Conservation (phyloP, 2,329 filamentous ascomycete species). For the Pseudogymnoascus sp. region DNA sequence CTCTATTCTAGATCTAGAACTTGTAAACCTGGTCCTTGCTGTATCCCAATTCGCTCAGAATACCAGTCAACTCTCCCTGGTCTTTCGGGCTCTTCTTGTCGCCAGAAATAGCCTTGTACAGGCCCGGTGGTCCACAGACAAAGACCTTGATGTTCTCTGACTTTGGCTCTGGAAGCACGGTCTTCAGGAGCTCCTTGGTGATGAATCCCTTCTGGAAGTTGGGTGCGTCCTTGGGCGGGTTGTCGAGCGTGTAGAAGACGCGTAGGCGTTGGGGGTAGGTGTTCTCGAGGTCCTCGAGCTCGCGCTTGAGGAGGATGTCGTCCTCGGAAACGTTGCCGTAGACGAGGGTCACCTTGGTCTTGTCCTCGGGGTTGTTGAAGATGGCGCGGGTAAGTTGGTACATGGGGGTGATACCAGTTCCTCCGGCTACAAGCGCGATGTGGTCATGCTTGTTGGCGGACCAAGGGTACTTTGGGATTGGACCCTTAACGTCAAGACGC, state of each 20-base stretch:
- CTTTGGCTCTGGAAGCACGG: constrained; percentile 87
- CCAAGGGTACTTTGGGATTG: constrained; percentile 91
- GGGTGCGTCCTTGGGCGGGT: constrained; percentile 66
- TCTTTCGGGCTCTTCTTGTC: constrained; percentile 85
- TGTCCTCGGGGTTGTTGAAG: constrained; percentile 92
- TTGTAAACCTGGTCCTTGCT: constrained; percentile 90
- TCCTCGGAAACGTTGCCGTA: constrained; percentile 86
- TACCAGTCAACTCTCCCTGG: constrained; percentile 76
- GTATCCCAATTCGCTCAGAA: constrained; percentile 78
- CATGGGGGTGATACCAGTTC: constrained; percentile 96
- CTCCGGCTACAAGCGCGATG: constrained; percentile 80
- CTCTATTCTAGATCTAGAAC: constrained; percentile 48
- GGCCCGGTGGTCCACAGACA: constrained; percentile 82
- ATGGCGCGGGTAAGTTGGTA: constrained; percentile 87
- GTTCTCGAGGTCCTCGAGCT: constrained; percentile 84
- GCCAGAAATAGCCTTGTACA: constrained; percentile 92
- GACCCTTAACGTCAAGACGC: constrained; percentile 85
- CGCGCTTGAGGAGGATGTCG: constrained; percentile 83
- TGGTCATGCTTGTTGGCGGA: constrained; percentile 86
- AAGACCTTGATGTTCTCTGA: constrained; percentile 91
- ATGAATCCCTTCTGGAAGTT: constrained; percentile 70
- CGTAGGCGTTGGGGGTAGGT: constrained; percentile 91
- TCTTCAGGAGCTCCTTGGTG: constrained; percentile 88
- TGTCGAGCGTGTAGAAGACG: constrained; percentile 88
- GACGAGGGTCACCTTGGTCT: constrained; percentile 93